Evolutionary conservation across 352 stramenopile species (phyloP), one percentile per base, ranked within the genome.

Genomic region (Globisporangium nagaii): DNA sequence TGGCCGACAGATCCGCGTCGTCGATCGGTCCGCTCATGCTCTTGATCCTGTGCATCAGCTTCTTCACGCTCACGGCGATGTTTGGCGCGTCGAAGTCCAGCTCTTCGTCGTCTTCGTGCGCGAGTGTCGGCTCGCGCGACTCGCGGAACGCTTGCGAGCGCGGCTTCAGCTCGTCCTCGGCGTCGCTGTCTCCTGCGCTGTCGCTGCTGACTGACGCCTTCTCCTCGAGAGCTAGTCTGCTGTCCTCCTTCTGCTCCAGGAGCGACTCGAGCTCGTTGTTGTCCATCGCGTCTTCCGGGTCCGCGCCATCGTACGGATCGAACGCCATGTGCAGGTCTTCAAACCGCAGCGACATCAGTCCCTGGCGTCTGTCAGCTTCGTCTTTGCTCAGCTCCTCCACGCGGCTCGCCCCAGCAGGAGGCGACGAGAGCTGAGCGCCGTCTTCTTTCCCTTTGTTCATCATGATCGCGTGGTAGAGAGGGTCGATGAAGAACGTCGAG

Each of bases 181-280:
- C 40, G 24, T 41, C 25, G 20, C 32, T 39, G 20, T 31, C 32
- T 9, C 53, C 49, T 24, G 24, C 47, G 28, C 31, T 47, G 2
- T 25, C 15, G 9, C n/a, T 13, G 11, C 22, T 15, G 7, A n/a
- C 43, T 17, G 34, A 34, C 7, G 25, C 35, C 27, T 60, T 60
- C 24, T 47, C 25, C 30, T 60, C 53, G 0, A 59, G 53, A 2
- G 34, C 53, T 6, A 25, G 11, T 36, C 50, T 31, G 31, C 7
- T 28, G 1, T 58, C 49, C 28, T 58, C 57, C 2, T 49, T 58
- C 25, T 43, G 50, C 24, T 63, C 57, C 22, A 64, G 42, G 4
- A 58, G 36, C 15, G 49, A 55, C 42, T 64, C 57, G 17, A 64
- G 50, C 30, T 64, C 57, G 44, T 64, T 64, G 25, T 64, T 59